Conservation (phyloP, 1,284 basidiomycete genomes). For the Cystobasidium sp. region DNA sequence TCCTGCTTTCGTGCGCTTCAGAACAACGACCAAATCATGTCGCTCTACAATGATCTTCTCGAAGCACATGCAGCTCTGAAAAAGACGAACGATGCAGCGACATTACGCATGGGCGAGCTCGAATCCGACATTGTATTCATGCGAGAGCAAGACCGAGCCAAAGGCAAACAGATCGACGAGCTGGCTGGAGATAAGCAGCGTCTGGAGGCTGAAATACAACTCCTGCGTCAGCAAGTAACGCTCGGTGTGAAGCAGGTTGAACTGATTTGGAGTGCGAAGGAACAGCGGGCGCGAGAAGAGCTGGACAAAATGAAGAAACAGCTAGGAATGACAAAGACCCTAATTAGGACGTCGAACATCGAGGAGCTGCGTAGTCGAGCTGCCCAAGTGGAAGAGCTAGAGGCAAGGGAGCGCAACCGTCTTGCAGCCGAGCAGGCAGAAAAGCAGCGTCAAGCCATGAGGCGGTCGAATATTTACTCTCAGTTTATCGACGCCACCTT, state of each 20-base stretch:
- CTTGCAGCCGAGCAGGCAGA: not conserved
- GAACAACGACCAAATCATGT: constrained; percentile 1
- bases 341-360: not conserved
- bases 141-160: constrained; percentile 3
- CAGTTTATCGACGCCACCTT: not conserved
- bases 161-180: constrained; percentile 3
- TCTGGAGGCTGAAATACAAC: constrained; percentile 13
- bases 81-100: constrained; percentile 2
- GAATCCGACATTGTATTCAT: constrained; percentile 8
- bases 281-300: constrained; percentile 12
- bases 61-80: not conserved
- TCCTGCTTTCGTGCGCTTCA: not conserved
- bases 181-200: constrained; percentile 7
- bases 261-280: constrained; percentile 20
- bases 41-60: constrained; percentile 15
- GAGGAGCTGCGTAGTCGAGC: constrained; percentile 3
- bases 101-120: constrained; percentile 1
- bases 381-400: constrained; percentile 23
- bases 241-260: constrained; percentile 30
- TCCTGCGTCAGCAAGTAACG: constrained; percentile 9
- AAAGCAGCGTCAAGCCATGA: not conserved
- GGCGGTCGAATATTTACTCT: not conserved
- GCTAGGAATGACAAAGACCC: not conserved
- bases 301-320: not conserved
- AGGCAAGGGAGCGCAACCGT: constrained; percentile 1